Base-by-base conservation (phyloP, 805 yeast genomes). In the Yarrowia hollandica region DNA sequence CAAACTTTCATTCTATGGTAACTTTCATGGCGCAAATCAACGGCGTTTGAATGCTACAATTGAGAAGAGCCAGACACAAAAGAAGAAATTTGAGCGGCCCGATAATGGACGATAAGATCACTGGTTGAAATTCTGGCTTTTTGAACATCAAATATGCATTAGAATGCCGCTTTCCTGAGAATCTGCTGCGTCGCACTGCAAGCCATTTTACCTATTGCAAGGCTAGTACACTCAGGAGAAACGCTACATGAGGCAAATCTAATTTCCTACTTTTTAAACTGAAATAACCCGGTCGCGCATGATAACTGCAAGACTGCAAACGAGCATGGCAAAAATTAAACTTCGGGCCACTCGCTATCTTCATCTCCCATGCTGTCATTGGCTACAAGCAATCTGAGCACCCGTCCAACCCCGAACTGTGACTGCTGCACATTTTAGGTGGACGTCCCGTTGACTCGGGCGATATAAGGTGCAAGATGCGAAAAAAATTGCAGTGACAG, bases 391-490 rank as follows among this genome's bases (percentile, higher is more conserved):
- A 44, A 30, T 44, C 35, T 28, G 23, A n/a, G 34, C 16, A 34
- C 35, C 52, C 52, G 52, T 44, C 14, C 52, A 19, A 19, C 9
- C 52, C 52, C 52, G 35, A 30, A 30, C 26, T 44, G 52, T 44
- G 52, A 28, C 52, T 14, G 35, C 11, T 28, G 35, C 28, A 28
- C 52, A 44, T 44, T 44, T 44, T 44, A 30, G 52, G 52, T 44
- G 28, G 26, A 35, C 12, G 35, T 19, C 35, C 52, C 52, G 52
- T 44, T 26, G 52, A 44, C 52, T 44, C 52, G 52, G 35, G 52
- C 34, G 33, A 41, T 33, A 41, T 41, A 41, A 25, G 33, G 10
- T 41, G 14, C 52, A 30, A 6, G 19, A 28, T 2, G 6, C 2
- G 52, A 11, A 44, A 28, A 25, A 19, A 23, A 23, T 41, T 41